These are phyloP conservation scores for Beauveria pseudobassiana DNA, from an alignment of 2,329 filamentous ascomycete species.

Conservation along the genomic window DNA sequence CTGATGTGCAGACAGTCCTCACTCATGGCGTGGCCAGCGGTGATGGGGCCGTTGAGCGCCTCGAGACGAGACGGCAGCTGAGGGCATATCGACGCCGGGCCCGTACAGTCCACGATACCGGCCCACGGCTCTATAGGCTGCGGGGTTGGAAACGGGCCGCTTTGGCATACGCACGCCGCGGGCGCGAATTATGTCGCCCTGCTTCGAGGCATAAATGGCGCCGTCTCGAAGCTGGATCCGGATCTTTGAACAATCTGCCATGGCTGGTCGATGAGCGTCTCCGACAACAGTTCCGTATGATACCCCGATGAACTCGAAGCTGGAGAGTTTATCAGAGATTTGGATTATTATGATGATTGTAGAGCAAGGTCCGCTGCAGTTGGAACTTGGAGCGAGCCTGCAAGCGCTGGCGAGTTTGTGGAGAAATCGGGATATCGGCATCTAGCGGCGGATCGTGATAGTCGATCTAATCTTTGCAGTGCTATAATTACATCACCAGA, in stretches of 20 bases:
- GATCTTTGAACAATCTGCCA: background rate
- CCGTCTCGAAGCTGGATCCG: constrained; percentile 18
- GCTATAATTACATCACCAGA: background rate
- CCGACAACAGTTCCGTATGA: too few relatives aligned
- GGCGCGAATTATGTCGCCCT: constrained; percentile 9
- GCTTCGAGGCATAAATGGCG: constrained; percentile 9
- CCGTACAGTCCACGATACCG: constrained; percentile 10
- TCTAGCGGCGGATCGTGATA: background rate
- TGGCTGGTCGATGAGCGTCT: background rate
- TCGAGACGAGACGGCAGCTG: constrained; percentile 14
- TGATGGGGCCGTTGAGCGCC: constrained; percentile 11
- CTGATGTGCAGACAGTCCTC: constrained; percentile 16
- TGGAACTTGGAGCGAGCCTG: too few relatives aligned
- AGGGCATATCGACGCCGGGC: constrained; percentile 14
- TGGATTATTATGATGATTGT: background rate
- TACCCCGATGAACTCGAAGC: too few relatives aligned
- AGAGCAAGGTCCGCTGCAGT: background rate
- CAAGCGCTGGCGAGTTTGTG: background rate
- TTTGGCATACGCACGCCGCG: constrained; percentile 13
- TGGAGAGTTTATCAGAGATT: background rate
- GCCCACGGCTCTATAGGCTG: constrained; percentile 8
- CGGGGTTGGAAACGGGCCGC: constrained; percentile 15
- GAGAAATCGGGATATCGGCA: background rate
- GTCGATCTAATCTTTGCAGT: background rate
- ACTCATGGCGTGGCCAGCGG: background rate